These are phyloP conservation scores for Agastache rugosa DNA, from an alignment of 257 asterid species.

Conservation along the genomic window DNA sequence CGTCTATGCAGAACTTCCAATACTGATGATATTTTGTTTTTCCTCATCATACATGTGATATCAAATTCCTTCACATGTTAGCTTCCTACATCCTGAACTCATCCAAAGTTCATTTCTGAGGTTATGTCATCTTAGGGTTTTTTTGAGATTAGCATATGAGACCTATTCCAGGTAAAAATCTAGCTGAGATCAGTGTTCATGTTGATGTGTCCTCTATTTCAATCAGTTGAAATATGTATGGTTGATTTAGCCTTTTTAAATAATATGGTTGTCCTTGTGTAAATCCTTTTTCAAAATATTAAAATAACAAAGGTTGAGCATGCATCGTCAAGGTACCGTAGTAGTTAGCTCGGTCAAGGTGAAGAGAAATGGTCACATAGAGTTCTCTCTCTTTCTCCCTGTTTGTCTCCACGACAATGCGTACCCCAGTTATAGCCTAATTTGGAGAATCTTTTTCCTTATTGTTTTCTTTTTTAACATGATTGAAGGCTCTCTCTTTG, in stretches of 20 bases:
- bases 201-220: constrained; percentile 9
- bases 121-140: neutral
- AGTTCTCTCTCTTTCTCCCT: neutral
- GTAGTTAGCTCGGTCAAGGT: neutral
- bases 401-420: neutral
- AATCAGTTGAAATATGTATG: neutral
- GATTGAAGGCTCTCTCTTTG: constrained; percentile 20
- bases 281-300: neutral
- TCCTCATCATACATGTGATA: neutral
- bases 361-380: neutral
- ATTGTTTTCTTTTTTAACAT: neutral
- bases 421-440: constrained; percentile 15
- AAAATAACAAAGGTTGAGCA: neutral
- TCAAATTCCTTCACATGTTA: neutral
- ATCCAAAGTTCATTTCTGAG: neutral
- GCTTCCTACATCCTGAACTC: neutral
- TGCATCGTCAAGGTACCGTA: neutral
- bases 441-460: neutral
- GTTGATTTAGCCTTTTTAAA: neutral
- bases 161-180: no score
- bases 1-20: neutral
- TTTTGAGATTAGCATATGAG: neutral
- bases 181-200: constrained; percentile 4
- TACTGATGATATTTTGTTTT: neutral
- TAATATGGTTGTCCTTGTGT: neutral